Conservation (phyloP, 2,329 filamentous ascomycete species). For the Penicillium sp. region DNA sequence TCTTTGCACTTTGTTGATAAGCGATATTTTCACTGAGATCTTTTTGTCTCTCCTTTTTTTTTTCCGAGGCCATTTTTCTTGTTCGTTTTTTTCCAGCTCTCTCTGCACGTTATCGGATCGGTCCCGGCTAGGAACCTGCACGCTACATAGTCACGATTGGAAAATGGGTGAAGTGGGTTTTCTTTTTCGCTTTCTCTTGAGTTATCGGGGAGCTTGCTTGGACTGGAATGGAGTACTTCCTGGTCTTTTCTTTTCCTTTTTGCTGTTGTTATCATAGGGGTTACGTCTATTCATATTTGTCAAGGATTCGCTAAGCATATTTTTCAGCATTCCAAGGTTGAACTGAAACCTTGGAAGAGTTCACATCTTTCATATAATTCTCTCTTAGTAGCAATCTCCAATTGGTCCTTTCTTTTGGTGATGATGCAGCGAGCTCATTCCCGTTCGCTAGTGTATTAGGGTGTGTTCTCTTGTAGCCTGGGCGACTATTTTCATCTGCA, state of each 20-base stretch:
- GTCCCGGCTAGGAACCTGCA: slow-evolving; percentile 10
- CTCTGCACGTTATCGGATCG: slow-evolving; percentile 6
- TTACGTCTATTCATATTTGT: neutral
- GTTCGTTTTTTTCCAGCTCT: slow-evolving; percentile 3
- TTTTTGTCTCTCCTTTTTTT: slow-evolving; percentile 2
- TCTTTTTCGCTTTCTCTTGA: slow-evolving; percentile 12
- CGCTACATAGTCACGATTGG: slow-evolving; percentile 12
- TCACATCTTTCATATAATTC: neutral
- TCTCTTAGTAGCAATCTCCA: neutral
- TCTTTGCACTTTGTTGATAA: slow-evolving; percentile 12
- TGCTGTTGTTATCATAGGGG: slow-evolving; percentile 1
- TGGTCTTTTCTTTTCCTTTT: slow-evolving; percentile 4
- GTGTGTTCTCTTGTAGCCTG: neutral
- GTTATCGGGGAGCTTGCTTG: slow-evolving; percentile 14
- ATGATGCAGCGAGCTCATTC: neutral
- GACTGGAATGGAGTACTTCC: slow-evolving; percentile 22
- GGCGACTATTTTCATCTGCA: neutral
- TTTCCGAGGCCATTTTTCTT: neutral
- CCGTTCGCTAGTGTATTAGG: neutral
- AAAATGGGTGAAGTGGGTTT: slow-evolving; percentile 7
- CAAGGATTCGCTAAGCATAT: neutral
- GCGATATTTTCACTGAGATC: slow-evolving; percentile 13
- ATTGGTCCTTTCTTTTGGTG: neutral
- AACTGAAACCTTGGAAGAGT: neutral
- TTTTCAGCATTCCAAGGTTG: neutral